Conservation (phyloP, 176 grass and related monocot genomes). For the Themeda triandra region DNA sequence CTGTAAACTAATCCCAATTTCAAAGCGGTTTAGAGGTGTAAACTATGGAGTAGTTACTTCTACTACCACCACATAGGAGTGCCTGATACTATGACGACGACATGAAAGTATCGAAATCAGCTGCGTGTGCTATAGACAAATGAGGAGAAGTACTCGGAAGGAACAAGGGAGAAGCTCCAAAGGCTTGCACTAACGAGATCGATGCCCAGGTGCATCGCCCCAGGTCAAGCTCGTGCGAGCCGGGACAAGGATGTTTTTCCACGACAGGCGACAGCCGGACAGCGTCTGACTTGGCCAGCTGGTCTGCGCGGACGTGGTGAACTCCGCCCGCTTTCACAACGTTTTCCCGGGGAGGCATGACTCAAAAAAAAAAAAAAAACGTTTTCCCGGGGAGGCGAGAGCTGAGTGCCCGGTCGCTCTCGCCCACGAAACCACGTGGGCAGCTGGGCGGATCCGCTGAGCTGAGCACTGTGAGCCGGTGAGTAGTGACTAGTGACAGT, state of each 20-base stretch:
- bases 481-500: neutral
- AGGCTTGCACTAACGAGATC: neutral
- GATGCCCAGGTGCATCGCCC: neutral
- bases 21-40: too few relatives aligned
- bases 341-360: constrained; percentile 1
- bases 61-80: too few relatives aligned
- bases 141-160: too few relatives aligned
- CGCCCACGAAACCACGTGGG: neutral
- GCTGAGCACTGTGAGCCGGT: neutral
- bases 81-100: too few relatives aligned
- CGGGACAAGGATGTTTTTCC: neutral
- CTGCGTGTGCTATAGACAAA: too few relatives aligned
- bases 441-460: neutral
- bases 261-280: constrained; percentile 2
- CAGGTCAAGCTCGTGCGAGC: neutral
- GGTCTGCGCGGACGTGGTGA: neutral
- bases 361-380: too few relatives aligned
- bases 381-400: too few relatives aligned
- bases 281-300: constrained; percentile 1
- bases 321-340: constrained; percentile 23
- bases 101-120: too few relatives aligned
- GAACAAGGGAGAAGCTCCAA: neutral
- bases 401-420: constrained; percentile 21
- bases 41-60: too few relatives aligned
- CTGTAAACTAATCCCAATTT: too few relatives aligned